Conservation (phyloP, 1,139 yeast species). For the Protomyces arabidopsidicola region DNA sequence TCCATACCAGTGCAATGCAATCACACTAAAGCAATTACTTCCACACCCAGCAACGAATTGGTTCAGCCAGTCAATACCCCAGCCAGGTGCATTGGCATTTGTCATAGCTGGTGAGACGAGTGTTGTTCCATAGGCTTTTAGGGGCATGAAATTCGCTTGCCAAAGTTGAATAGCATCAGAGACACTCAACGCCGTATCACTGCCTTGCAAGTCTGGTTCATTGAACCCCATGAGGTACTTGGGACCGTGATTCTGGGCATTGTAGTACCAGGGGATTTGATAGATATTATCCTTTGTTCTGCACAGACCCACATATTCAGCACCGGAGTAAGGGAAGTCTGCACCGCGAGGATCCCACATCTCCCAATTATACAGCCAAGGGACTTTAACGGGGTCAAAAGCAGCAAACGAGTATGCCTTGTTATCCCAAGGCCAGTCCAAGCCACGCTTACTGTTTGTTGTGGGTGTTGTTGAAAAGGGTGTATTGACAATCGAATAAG, state of each 20-base stretch:
- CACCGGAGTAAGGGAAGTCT: not conserved
- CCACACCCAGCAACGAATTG: constrained; percentile 23
- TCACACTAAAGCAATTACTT: constrained; percentile 10
- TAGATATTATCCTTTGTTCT: constrained; percentile 1
- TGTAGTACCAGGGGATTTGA: constrained; percentile 19
- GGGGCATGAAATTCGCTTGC: constrained; percentile 22
- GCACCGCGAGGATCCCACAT: constrained; percentile 17
- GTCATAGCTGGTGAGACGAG: constrained; percentile 26
- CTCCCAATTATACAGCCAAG: constrained; percentile 28
- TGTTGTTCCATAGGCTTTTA: constrained; percentile 15
- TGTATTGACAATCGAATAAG: not conserved
- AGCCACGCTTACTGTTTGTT: constrained; percentile 18
- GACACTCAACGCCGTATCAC: constrained; percentile 10
- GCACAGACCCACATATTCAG: constrained; percentile 14
- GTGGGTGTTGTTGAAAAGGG: not conserved
- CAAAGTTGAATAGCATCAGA: constrained; percentile 22
- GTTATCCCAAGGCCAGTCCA: constrained; percentile 25
- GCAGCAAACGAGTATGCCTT: not conserved
- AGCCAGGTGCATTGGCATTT: constrained; percentile 7
- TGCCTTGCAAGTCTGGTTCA: constrained; percentile 27
- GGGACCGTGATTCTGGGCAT: not conserved
- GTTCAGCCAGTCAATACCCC: constrained; percentile 27
- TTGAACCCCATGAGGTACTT: constrained; percentile 27
- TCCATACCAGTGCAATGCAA: constrained; percentile 27
- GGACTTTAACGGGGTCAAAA: constrained; percentile 11